Conservation (phyloP, 1,284 basidiomycete genomes). For the Tylopilus orsonianus region DNA sequence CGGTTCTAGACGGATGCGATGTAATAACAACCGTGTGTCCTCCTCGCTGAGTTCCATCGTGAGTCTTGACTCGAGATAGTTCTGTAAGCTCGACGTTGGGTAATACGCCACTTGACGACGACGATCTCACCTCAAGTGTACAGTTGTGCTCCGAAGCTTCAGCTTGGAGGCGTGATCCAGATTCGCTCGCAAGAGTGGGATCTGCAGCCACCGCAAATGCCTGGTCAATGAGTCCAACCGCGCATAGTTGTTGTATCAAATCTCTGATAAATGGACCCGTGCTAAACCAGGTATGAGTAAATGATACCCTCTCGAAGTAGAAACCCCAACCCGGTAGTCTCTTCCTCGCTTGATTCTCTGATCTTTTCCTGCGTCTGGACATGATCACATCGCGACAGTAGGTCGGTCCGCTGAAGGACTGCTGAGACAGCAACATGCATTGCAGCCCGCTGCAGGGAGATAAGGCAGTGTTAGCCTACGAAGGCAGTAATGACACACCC, state of each 20-base stretch:
- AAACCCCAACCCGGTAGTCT: slow-evolving; percentile 20
- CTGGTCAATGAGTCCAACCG: slow-evolving; percentile 55
- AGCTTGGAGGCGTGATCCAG: slow-evolving; percentile 45
- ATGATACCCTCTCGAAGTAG: background rate
- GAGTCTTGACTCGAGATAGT: slow-evolving; percentile 62
- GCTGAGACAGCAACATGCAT: slow-evolving; percentile 54
- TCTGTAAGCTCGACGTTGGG: slow-evolving; percentile 36
- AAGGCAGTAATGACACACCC: slow-evolving; percentile 43
- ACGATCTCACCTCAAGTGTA: slow-evolving; percentile 49
- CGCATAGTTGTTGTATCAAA: slow-evolving; percentile 57
- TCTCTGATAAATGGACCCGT: slow-evolving; percentile 55
- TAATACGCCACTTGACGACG: background rate
- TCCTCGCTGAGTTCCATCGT: slow-evolving; percentile 50
- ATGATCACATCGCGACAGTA: slow-evolving; percentile 49
- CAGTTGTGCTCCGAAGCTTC: slow-evolving; percentile 59
- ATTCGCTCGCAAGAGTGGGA: slow-evolving; percentile 49
- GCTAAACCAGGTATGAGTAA: slow-evolving; percentile 19
- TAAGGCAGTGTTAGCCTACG: slow-evolving; percentile 11
- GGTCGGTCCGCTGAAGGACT: slow-evolving; percentile 49
- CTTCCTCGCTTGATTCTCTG: slow-evolving; percentile 25
- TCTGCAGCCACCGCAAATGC: slow-evolving; percentile 50
- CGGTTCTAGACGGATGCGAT: slow-evolving; percentile 60
- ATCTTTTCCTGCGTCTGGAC: slow-evolving; percentile 34
- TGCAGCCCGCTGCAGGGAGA: slow-evolving; percentile 47
- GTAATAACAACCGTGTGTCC: slow-evolving; percentile 51